phyloP scores from a whole-genome alignment of 306 rosid genomes.

The Pueraria montana region DNA sequence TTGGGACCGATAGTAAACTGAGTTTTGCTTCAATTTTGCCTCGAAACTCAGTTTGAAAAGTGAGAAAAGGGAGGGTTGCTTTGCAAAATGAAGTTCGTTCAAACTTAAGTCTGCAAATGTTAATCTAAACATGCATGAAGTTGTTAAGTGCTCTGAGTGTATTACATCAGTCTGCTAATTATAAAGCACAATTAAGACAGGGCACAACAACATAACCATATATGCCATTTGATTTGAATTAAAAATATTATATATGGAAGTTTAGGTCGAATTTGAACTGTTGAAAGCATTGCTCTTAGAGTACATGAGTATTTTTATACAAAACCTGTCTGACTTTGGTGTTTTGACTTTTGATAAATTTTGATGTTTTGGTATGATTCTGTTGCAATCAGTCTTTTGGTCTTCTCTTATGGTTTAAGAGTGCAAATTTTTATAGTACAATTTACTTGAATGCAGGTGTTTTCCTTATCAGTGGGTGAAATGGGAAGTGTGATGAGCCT shows the following conservation, averaged over 20 bases:
- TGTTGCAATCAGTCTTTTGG: background rate
- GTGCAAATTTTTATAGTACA: conserved; percentile 28
- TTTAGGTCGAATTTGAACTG: background rate
- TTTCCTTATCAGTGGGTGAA: conserved; percentile 87
- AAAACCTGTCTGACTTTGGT: background rate
- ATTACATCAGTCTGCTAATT: conserved; percentile 1
- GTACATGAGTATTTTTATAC: background rate
- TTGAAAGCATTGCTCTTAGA: background rate
- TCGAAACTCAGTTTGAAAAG: background rate
- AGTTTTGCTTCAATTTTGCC: background rate
- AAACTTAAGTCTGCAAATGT: background rate
- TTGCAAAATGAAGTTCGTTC: background rate
- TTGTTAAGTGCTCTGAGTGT: background rate
- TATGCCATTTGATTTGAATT: conserved; percentile 1
- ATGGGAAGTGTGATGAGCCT: conserved; percentile 83
- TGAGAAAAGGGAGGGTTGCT: background rate
- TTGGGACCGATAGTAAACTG: background rate
- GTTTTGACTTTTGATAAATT: background rate
- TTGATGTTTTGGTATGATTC: conserved; percentile 40
- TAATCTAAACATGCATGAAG: background rate
- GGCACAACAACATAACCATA: background rate
- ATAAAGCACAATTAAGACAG: background rate
- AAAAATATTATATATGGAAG: background rate
- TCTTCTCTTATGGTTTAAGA: conserved; percentile 24
- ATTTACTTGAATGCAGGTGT: conserved; percentile 69